Conservation (phyloP, 768 basidiomycete genomes). For the Boletus sp. region DNA sequence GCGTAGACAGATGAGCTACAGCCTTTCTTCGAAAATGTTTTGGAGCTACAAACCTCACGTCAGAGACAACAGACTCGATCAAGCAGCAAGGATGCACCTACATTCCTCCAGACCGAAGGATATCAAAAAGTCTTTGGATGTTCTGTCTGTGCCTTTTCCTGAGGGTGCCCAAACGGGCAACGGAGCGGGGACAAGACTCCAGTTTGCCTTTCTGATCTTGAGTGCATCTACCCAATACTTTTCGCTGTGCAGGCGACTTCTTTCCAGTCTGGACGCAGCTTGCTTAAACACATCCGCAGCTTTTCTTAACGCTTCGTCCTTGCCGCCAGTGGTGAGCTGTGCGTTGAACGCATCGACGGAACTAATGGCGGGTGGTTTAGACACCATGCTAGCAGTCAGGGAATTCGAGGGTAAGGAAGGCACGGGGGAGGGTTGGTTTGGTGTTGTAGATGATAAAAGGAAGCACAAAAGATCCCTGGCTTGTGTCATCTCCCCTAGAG, state of each 20-base stretch:
- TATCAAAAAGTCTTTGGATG: constrained; percentile 76
- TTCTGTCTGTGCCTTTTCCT: constrained; percentile 76
- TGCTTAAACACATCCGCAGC: constrained; percentile 68
- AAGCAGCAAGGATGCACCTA: constrained; percentile 35
- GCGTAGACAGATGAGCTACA: constrained; percentile 61
- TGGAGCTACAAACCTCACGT: constrained; percentile 47
- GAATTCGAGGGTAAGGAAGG: constrained; percentile 30
- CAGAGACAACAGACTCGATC: background rate
- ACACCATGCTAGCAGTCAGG: constrained; percentile 61
- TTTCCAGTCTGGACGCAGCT: constrained; percentile 68
- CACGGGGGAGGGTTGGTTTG: constrained; percentile 33
- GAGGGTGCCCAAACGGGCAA: constrained; percentile 65
- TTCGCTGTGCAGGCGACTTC: constrained; percentile 57
- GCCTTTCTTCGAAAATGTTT: constrained; percentile 62
- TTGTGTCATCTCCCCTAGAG: constrained; percentile 75
- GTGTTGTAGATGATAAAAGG: constrained; percentile 44
- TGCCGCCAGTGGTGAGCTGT: constrained; percentile 70
- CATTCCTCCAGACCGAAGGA: constrained; percentile 82
- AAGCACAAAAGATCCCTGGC: constrained; percentile 67
- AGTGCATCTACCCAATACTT: constrained; percentile 82
- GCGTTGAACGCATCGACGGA: constrained; percentile 72
- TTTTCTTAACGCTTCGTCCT: constrained; percentile 75
- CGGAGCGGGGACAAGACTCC: constrained; percentile 78
- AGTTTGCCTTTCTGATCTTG: constrained; percentile 71
- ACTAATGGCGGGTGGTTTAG: constrained; percentile 59